These are phyloP conservation scores for Penicillium hordei DNA, from an alignment of 2,329 filamentous ascomycete genomes.

Conservation along the genomic window DNA sequence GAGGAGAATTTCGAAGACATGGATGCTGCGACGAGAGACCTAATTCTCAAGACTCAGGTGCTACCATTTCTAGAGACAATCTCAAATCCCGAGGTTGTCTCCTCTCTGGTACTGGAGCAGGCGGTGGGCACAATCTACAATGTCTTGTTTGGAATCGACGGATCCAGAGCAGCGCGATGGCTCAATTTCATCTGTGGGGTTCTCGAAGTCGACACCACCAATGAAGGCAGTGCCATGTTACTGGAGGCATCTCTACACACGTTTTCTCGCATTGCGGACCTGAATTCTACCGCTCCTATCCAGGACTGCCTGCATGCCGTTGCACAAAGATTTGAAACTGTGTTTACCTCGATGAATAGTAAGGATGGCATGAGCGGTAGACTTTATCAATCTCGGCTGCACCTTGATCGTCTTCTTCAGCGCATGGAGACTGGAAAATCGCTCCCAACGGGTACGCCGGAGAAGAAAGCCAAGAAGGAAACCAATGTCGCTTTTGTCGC, in stretches of 20 bases:
- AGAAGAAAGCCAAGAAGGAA: neutral
- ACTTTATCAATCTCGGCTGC: conserved; percentile 16
- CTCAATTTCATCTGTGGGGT: conserved; percentile 33
- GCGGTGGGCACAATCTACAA: conserved; percentile 47
- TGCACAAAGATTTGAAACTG: conserved; percentile 18
- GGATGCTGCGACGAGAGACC: conserved; percentile 14
- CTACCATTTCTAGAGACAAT: conserved; percentile 46
- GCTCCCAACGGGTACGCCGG: conserved; percentile 7
- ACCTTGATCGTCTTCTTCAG: conserved; percentile 20
- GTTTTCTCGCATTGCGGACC: conserved; percentile 35
- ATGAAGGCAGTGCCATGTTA: conserved; percentile 4
- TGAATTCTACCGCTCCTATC: conserved; percentile 41
- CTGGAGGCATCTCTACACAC: conserved; percentile 25
- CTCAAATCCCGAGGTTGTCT: conserved; percentile 43
- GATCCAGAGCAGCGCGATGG: conserved; percentile 37
- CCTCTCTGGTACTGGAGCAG: conserved; percentile 45
- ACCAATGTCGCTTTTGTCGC: conserved; percentile 13
- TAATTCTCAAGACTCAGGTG: conserved; percentile 28
- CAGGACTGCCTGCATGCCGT: conserved; percentile 24
- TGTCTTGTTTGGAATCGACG: conserved; percentile 45
- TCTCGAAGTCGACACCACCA: conserved; percentile 12
- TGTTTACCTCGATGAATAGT: conserved; percentile 14
- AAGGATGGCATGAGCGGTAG: conserved; percentile 2
- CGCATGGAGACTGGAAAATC: conserved; percentile 25
- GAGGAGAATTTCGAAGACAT: conserved; percentile 22